Percentiles rank a stretch among this genome's conserved stretches.
Conservation (phyloP, 2,329 filamentous ascomycete genomes). For the Chaetomiaceae sp. region DNA sequence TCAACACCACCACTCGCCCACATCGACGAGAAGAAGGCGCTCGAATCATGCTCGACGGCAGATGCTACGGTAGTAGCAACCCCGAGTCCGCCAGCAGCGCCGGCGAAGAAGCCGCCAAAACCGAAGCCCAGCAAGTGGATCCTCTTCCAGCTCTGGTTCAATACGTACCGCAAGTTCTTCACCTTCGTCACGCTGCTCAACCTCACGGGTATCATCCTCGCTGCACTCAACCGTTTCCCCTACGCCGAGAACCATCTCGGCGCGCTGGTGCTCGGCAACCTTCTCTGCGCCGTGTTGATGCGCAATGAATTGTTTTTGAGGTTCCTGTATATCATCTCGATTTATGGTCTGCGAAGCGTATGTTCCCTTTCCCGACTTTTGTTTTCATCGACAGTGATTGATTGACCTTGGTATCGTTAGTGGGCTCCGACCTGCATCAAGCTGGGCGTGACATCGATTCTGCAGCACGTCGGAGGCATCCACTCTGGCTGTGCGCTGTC, state of each 20-base stretch:
- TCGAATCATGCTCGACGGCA: constrained; percentile 18
- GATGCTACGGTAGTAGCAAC: constrained; percentile 31
- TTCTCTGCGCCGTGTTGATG: constrained; percentile 38
- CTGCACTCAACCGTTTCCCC: constrained; percentile 31
- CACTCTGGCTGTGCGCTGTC: constrained; percentile 40
- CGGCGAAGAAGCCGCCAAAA: constrained; percentile 21
- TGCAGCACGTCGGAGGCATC: constrained; percentile 41
- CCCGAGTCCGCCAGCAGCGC: constrained; percentile 27
- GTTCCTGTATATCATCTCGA: constrained; percentile 35
- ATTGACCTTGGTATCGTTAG: constrained; percentile 22
- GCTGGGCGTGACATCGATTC: constrained; percentile 33
- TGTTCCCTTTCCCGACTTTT: constrained; percentile 15
- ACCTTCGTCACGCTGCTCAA: constrained; percentile 36
- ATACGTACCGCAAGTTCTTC: constrained; percentile 40
- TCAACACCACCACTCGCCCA: constrained; percentile 25
- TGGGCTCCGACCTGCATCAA: constrained; percentile 38
- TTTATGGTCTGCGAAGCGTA: constrained; percentile 37
- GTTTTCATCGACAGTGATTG: neutral
- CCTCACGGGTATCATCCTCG: constrained; percentile 34
- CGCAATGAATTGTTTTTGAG: constrained; percentile 39
- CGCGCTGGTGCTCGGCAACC: constrained; percentile 37
- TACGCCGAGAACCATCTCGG: constrained; percentile 38
- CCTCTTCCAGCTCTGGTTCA: constrained; percentile 37
- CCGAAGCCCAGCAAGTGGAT: constrained; percentile 33
- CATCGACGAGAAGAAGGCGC: constrained; percentile 24